A percentile compares a stretch with the other conserved stretches of the same genome.
These are phyloP conservation scores for Acmispon strigosus DNA, from an alignment of 306 rosid genomes.

Conservation along the genomic window DNA sequence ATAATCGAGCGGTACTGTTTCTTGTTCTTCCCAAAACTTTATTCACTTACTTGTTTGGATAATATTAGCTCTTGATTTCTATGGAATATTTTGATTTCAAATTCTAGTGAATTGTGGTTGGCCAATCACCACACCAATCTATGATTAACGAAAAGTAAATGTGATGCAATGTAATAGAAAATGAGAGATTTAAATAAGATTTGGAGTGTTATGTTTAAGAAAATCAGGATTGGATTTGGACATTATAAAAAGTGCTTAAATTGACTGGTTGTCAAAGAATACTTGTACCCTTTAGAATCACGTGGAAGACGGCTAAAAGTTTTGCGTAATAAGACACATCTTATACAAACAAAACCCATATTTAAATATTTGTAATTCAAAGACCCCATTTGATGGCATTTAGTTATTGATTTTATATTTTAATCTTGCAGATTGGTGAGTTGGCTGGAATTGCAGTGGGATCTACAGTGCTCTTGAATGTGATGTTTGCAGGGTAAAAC, in stretches of 20 bases:
- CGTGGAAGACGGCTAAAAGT: constrained; percentile 1
- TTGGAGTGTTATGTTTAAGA: too few species aligned
- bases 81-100: not conserved
- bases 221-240: not conserved
- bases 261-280: constrained; percentile 23
- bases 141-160: too few species aligned
- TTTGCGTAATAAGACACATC: constrained; percentile 9
- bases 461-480: constrained; percentile 65
- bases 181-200: too few species aligned
- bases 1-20: constrained; percentile 62
- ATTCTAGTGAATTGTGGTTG: not conserved
- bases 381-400: not conserved
- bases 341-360: not conserved
- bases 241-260: constrained; percentile 1
- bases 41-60: not conserved
- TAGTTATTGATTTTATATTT: not conserved
- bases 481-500: constrained; percentile 73
- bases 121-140: not conserved
- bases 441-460: constrained; percentile 88
- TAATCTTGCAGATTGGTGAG: constrained; percentile 64
- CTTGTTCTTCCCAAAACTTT: not conserved
- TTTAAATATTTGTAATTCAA: not conserved
- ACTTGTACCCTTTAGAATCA: not conserved
- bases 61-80: not conserved
- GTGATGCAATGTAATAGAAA: too few species aligned